phyloP scores from a whole-genome alignment of 768 basidiomycete genomes.

The Harrya chromipes region DNA sequence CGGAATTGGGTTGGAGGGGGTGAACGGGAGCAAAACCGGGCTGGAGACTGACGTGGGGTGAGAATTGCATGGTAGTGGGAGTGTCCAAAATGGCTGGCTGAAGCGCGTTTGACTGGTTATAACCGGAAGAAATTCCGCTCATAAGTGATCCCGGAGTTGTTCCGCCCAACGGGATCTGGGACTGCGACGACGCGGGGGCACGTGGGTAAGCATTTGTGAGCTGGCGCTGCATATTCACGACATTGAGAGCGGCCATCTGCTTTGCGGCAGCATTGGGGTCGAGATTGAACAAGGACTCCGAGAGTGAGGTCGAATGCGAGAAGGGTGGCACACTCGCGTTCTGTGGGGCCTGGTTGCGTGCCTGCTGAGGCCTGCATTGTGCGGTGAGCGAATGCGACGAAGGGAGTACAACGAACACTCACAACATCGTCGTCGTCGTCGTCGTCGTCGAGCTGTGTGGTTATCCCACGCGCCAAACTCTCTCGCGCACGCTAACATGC shows the following conservation, averaged over 20 bases:
- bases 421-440: slow-evolving; percentile 32
- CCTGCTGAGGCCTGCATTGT: slow-evolving; percentile 41
- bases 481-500: slow-evolving; percentile 27
- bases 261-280: slow-evolving; percentile 70
- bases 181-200: slow-evolving; percentile 36
- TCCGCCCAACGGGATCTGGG: slow-evolving; percentile 41
- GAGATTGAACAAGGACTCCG: slow-evolving; percentile 47
- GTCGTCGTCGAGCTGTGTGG: slow-evolving; percentile 16
- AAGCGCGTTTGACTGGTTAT: slow-evolving; percentile 29
- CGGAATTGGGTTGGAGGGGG: slow-evolving; percentile 31
- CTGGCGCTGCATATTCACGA: slow-evolving; percentile 46
- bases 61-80: slow-evolving; percentile 40
- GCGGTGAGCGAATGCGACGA: slow-evolving; percentile 1
- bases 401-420: slow-evolving; percentile 14
- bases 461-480: slow-evolving; percentile 20
- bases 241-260: slow-evolving; percentile 77
- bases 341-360: slow-evolving; percentile 23
- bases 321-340: slow-evolving; percentile 15
- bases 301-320: slow-evolving; percentile 12
- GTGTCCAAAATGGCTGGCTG: slow-evolving; percentile 41
- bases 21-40: slow-evolving; percentile 40
- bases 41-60: slow-evolving; percentile 44
- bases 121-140: slow-evolving; percentile 50
- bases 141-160: slow-evolving; percentile 68
- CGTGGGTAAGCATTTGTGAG: slow-evolving; percentile 57